Percentiles rank a stretch among this genome's conserved stretches.
Conservation (phyloP, 805 yeast genomes). For the Cephaloascus fragrans region DNA sequence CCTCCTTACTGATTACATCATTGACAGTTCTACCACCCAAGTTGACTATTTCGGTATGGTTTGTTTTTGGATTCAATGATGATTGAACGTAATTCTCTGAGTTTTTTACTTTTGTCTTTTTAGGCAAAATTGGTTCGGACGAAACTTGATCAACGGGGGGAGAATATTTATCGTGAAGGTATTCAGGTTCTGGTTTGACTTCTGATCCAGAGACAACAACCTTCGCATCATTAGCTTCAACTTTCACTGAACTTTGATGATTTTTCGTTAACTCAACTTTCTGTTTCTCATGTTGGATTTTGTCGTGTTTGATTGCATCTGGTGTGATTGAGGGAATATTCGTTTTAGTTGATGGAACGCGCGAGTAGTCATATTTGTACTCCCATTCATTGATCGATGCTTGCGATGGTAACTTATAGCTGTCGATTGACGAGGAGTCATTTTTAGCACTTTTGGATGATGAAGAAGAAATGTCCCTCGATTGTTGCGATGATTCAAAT, state of each 20-base stretch:
- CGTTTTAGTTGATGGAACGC: slow-evolving; percentile 33
- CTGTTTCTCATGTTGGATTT: slow-evolving; percentile 27
- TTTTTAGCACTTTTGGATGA: slow-evolving; percentile 32
- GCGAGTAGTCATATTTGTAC: slow-evolving; percentile 35
- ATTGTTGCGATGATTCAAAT: slow-evolving; percentile 1
- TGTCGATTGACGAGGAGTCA: slow-evolving; percentile 49
- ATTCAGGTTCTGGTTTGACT: slow-evolving; percentile 26
- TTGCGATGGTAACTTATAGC: slow-evolving; percentile 39
- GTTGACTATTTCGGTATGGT: slow-evolving; percentile 22
- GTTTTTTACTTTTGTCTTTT: slow-evolving; percentile 20
- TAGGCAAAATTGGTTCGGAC: slow-evolving; percentile 5
- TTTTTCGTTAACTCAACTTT: slow-evolving; percentile 21
- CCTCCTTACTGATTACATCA: slow-evolving; percentile 21
- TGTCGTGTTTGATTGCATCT: slow-evolving; percentile 28
- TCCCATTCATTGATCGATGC: slow-evolving; percentile 39
- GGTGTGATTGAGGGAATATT: slow-evolving; percentile 34
- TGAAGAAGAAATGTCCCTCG: slow-evolving; percentile 1
- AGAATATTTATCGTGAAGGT: slow-evolving; percentile 25
- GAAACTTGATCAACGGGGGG: slow-evolving; percentile 19
- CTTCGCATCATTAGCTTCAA: slow-evolving; percentile 30
- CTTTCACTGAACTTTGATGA: slow-evolving; percentile 23
- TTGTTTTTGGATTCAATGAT: slow-evolving; percentile 30
- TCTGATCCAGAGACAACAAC: slow-evolving; percentile 34
- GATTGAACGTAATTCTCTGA: slow-evolving; percentile 29
- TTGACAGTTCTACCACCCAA: slow-evolving; percentile 24